Base-by-base conservation (phyloP, 495 filamentous ascomycete genomes). In the Neurospora sp. region DNA sequence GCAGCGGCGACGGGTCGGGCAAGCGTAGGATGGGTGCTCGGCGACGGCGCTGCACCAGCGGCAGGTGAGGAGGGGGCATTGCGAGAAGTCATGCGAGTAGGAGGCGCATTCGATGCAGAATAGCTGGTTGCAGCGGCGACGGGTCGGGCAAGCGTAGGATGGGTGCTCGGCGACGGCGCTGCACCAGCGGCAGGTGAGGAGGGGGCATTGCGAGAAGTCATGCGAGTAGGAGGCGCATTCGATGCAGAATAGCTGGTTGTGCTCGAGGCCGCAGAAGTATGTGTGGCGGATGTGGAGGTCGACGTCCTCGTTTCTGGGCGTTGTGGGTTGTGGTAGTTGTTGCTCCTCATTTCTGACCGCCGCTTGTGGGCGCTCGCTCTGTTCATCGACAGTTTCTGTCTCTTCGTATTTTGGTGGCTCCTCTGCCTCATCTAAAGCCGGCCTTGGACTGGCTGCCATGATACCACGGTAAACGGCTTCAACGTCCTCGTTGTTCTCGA, bases 81-180 rank as follows among this genome's bases (percentile, higher is more conserved):
- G 69, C 44, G 41, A 41, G 20, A 75, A 69, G 22, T 31, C 72
- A 74, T 86, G 84, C 8, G 79, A 80, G 27, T 74, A 42, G 9
- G 76, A 79, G 18, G 81, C 79, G 74, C 84, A 85, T 69, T 73
- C 73, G 44, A 83, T 68, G 72, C 84, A 85, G 70, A 81, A 79
- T 1, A 76, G 69, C 12, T 78, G 76, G 59, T 79, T 74, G 72
- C 84, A 86, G 38, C 83, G 80, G 10, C 59, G 74, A 18, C 78
- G 77, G 5, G 77, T 78, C 16, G 82, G 81, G 71, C 84, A 86
- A 27, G 72, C 74, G 70, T 76, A 80, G 9, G 74, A 72, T 14
- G 61, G 75, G 68, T 86, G 84, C 1, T 77, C 70, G 12, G 44
- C 53, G 40, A 75, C 72, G 39, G 74, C 71, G 20, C 5, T 7